These are phyloP conservation scores for Zarea fungicola DNA, from an alignment of 2,329 filamentous ascomycete species.

Conservation along the genomic window DNA sequence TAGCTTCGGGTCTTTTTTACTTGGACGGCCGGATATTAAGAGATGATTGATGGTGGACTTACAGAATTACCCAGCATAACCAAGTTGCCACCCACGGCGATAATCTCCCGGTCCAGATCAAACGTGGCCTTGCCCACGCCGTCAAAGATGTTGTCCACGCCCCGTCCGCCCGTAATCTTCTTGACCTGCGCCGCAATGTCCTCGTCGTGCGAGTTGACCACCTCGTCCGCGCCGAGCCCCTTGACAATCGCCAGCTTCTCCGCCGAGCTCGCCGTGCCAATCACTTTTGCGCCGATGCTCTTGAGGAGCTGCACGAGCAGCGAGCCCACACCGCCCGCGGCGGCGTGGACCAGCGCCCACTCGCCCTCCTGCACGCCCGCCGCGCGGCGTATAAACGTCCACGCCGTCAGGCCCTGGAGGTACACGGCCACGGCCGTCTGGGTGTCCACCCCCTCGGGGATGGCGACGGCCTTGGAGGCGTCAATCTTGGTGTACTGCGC, in stretches of 20 bases:
- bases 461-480: conserved; percentile 49
- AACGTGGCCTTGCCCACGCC: conserved; percentile 83
- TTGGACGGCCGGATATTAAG: no score
- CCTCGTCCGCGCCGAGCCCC: conserved; percentile 64
- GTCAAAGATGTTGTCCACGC: conserved; percentile 76
- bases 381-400: conserved; percentile 73
- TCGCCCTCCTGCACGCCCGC: conserved; percentile 71
- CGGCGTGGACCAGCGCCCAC: conserved; percentile 79
- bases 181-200: conserved; percentile 51
- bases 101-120: conserved; percentile 67
- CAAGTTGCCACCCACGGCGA: conserved; percentile 72
- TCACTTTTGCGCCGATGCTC: conserved; percentile 67
- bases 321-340: conserved; percentile 74
- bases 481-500: conserved; percentile 52
- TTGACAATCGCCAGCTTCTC: conserved; percentile 69
- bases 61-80: conserved; percentile 76
- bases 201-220: conserved; percentile 64
- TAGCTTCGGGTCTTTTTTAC: not conserved
- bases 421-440: conserved; percentile 63
- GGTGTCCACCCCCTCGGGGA: conserved; percentile 58
- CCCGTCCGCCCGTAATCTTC: conserved; percentile 66
- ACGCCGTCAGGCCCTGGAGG: conserved; percentile 79
- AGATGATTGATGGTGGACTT: conserved; percentile 37
- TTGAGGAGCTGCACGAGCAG: conserved; percentile 71
- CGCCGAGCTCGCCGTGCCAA: conserved; percentile 69